A percentile compares a stretch with the other conserved stretches of the same genome.
Evolutionary conservation across 768 basidiomycete genomes (phyloP).

Genomic region (Psilocybe azurescens): DNA sequence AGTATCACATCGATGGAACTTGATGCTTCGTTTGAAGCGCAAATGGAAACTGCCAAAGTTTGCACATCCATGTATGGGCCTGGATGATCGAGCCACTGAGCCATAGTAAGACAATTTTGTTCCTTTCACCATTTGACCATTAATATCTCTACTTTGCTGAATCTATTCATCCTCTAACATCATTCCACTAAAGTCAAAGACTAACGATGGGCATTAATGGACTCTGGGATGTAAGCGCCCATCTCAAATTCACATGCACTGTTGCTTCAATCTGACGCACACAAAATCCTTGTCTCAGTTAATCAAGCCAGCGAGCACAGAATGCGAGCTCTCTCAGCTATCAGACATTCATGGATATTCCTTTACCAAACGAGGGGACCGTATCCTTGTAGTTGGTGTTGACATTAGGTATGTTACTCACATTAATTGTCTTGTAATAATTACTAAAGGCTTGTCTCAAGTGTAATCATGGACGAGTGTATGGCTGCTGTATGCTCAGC

Average conservation of each 20-base stretch:
- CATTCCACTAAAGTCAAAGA: no score
- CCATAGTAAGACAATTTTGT: no score
- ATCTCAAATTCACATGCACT: no score
- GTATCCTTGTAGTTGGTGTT: constrained; percentile 3
- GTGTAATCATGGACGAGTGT: constrained; percentile 11
- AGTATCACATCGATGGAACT: no score
- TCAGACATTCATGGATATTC: no score
- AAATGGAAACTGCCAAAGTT: no score
- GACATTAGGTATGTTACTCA: constrained; percentile 8
- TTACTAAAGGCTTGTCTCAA: not conserved
- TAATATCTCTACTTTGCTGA: no score
- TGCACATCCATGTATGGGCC: no score
- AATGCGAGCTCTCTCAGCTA: not conserved
- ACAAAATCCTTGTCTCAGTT: not conserved
- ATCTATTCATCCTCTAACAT: no score
- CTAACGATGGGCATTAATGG: constrained; percentile 9
- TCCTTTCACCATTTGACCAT: no score
- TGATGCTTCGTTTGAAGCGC: no score
- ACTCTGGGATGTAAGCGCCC: constrained; percentile 3
- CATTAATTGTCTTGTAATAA: not conserved
- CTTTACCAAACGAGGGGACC: not conserved
- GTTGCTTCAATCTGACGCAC: not conserved
- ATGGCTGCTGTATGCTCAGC: not conserved
- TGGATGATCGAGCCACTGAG: no score
- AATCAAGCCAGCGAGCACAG: not conserved